Evolutionary conservation across 225 moss, liverwort and hornwort genomes (phyloP).

Genomic region (Bryoerythrophyllum caledonicum): DNA sequence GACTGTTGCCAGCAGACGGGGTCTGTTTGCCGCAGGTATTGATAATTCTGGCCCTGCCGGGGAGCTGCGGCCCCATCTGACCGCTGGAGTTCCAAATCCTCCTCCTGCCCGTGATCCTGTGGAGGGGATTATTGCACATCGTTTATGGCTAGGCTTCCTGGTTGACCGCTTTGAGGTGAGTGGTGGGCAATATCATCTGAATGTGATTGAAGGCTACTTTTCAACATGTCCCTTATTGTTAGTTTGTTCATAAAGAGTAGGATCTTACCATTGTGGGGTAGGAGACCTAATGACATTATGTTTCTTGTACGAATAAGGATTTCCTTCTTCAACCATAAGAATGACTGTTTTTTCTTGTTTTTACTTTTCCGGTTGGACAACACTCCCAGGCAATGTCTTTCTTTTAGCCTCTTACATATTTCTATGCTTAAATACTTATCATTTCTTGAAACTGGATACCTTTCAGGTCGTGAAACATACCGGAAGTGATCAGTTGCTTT

Average conservation of each 20-base stretch:
- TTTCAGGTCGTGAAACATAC: constrained; percentile 73
- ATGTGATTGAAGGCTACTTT: background rate
- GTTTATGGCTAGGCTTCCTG: constrained; percentile 84
- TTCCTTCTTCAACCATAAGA: constrained; percentile 1
- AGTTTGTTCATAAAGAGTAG: background rate
- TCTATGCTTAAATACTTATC: background rate
- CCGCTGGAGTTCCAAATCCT: constrained; percentile 53
- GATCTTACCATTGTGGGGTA: background rate
- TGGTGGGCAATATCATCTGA: background rate
- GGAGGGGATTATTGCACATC: constrained; percentile 64
- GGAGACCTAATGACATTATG: background rate
- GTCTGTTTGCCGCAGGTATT: constrained; percentile 67
- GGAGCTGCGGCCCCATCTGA: constrained; percentile 66
- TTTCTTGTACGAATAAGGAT: background rate
- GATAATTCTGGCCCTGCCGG: constrained; percentile 66
- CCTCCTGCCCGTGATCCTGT: constrained; percentile 59
- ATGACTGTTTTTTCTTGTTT: constrained; percentile 4
- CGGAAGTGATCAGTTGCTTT: constrained; percentile 72
- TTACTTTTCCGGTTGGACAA: background rate
- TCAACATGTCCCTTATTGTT: background rate
- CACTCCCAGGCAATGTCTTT: background rate
- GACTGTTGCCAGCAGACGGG: constrained; percentile 67
- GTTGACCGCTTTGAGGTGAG: constrained; percentile 85
- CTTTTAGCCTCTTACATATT: background rate
- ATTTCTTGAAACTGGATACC: constrained; percentile 8